phyloP scores from a whole-genome alignment of 306 rosid genomes.

The Trifolium repens region DNA sequence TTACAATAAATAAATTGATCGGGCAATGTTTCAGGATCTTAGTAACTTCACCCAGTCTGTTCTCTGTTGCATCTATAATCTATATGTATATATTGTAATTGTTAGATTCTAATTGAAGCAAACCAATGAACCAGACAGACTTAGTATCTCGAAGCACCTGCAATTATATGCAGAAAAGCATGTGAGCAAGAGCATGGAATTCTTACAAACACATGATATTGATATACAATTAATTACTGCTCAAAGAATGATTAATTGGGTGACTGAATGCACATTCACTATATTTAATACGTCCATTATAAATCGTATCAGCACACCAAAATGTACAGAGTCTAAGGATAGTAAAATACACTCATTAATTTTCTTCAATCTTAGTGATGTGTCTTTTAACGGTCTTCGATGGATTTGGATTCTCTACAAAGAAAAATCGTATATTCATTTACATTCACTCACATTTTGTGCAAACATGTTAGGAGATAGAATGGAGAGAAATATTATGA shows the following conservation, averaged over 20 bases:
- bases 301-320: too few species aligned
- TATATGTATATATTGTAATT: neutral
- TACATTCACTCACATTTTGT: too few species aligned
- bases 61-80: constrained; percentile 43
- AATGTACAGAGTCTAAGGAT: too few species aligned
- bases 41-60: constrained; percentile 40
- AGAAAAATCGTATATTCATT: too few species aligned
- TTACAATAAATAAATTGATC: neutral
- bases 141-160: constrained; percentile 47
- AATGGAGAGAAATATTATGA: too few species aligned
- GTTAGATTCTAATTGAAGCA: constrained; percentile 41
- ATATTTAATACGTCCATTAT: neutral
- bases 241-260: constrained; percentile 3
- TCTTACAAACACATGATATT: constrained; percentile 25
- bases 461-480: too few species aligned
- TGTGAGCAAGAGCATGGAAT: constrained; percentile 50
- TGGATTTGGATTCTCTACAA: too few species aligned
- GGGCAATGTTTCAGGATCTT: constrained; percentile 18
- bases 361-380: too few species aligned
- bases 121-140: constrained; percentile 12
- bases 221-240: neutral
- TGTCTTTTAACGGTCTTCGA: too few species aligned
- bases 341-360: too few species aligned
- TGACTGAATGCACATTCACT: constrained; percentile 15
- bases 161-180: constrained; percentile 49